A percentile compares a stretch with the other conserved stretches of the same genome.
These are phyloP conservation scores for Porphyridium purpureum DNA, from an alignment of 23 red algal species.

Conservation along the genomic window DNA sequence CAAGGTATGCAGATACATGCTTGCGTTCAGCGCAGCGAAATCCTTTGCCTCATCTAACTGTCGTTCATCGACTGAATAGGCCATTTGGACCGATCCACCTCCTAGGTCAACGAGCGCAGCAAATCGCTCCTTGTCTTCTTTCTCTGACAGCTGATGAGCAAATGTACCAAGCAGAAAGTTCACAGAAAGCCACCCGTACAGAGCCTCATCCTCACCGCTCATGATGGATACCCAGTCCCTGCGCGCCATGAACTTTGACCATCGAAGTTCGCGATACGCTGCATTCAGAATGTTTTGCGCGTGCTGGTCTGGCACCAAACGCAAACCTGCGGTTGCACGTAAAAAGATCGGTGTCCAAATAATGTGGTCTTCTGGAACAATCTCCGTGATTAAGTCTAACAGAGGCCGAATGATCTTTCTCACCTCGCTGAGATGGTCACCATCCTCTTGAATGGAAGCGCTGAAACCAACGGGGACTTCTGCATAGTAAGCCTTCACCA, in stretches of 20 bases:
- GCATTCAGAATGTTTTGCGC: conserved; percentile 30
- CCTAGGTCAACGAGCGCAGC: too few species aligned
- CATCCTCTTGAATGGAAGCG: too few species aligned
- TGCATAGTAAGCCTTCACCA: conserved; percentile 14
- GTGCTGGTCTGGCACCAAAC: conserved; percentile 27
- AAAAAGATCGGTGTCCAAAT: conserved; percentile 51
- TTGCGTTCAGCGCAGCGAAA: too few species aligned
- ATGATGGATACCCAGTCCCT: conserved; percentile 29
- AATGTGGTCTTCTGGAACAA: conserved; percentile 9
- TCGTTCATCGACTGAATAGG: too few species aligned
- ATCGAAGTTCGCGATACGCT: conserved; percentile 9
- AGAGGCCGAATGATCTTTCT: not conserved
- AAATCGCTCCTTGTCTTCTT: too few species aligned
- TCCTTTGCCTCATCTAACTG: too few species aligned
- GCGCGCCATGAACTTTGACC: conserved; percentile 32
- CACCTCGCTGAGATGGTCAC: not conserved
- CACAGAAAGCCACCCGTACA: conserved; percentile 49
- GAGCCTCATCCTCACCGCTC: conserved; percentile 37
- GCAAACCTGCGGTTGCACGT: conserved; percentile 59
- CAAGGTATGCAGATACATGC: too few species aligned
- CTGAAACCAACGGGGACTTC: conserved; percentile 7
- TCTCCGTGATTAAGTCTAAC: conserved; percentile 12
- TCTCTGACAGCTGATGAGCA: too few species aligned
- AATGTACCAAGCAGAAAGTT: conserved; percentile 39
- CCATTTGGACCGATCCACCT: too few species aligned